Evolutionary conservation across 306 rosid genomes (phyloP).

Genomic region (Cucumis hystrix): DNA sequence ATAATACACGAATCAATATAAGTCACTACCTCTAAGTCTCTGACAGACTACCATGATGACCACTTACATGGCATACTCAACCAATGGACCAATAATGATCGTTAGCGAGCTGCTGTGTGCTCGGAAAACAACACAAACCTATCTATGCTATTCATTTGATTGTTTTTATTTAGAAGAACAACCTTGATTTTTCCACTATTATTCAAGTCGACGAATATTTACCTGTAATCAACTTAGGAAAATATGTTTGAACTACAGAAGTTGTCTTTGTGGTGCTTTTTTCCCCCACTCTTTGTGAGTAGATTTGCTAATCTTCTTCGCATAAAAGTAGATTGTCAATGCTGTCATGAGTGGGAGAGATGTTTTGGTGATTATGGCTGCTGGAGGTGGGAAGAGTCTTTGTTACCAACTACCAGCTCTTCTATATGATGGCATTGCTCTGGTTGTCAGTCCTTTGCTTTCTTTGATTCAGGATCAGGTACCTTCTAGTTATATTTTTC

Average conservation of each 20-base stretch:
- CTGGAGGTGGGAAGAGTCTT: conserved; percentile 98
- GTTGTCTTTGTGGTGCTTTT: not conserved
- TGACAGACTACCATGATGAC: not conserved
- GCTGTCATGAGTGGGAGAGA: conserved; percentile 82
- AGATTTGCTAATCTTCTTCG: conserved; percentile 16
- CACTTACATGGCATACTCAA: not conserved
- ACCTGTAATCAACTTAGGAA: not conserved
- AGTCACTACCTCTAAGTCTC: not conserved
- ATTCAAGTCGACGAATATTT: not conserved
- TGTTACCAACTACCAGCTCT: conserved; percentile 95
- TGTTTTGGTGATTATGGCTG: conserved; percentile 93
- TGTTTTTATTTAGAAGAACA: not conserved
- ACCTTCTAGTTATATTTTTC: conserved; percentile 10
- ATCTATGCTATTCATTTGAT: not conserved
- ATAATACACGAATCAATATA: not conserved
- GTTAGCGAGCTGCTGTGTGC: not conserved
- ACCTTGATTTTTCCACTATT: not conserved
- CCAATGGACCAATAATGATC: not conserved
- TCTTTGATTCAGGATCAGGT: conserved; percentile 98
- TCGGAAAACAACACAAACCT: not conserved
- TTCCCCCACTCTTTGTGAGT: not conserved
- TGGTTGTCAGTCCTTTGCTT: conserved; percentile 90
- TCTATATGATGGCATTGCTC: conserved; percentile 71
- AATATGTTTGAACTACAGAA: not conserved
- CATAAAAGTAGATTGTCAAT: conserved; percentile 57